Evolutionary conservation across 1,284 basidiomycete genomes (phyloP).

Genomic region (Ceratobasidium sp.): DNA sequence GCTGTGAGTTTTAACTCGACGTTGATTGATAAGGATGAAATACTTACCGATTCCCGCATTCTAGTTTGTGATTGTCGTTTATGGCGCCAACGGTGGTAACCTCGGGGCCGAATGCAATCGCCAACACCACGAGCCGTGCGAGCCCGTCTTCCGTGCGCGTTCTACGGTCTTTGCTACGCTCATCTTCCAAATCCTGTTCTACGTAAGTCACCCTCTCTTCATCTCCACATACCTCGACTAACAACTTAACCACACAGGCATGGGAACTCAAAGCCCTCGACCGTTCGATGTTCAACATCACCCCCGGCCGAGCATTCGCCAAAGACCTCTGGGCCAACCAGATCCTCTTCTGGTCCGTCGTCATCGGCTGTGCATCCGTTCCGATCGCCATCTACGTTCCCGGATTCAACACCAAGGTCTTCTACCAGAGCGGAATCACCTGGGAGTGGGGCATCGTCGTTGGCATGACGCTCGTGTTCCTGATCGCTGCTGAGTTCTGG

Average conservation of each 20-base stretch:
- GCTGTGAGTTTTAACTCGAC: conserved; percentile 18
- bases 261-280: conserved; percentile 42
- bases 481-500: conserved; percentile 32
- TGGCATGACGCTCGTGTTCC: conserved; percentile 35
- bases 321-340: conserved; percentile 65
- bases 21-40: neutral
- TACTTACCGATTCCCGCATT: neutral
- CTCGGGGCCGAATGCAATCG: conserved; percentile 66
- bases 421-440: conserved; percentile 58
- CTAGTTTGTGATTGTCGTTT: conserved; percentile 65
- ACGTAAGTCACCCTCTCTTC: conserved; percentile 42
- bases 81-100: conserved; percentile 61
- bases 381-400: conserved; percentile 65
- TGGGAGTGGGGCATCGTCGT: conserved; percentile 61
- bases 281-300: conserved; percentile 40
- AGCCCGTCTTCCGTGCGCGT: conserved; percentile 64
- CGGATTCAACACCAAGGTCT: conserved; percentile 49
- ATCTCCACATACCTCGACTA: neutral
- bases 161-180: conserved; percentile 65
- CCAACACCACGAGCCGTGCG: conserved; percentile 52
- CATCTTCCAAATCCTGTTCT: conserved; percentile 61
- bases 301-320: conserved; percentile 48
- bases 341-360: conserved; percentile 63
- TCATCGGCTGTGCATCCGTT: conserved; percentile 61
- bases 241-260: conserved; percentile 3